Conservation (phyloP, 148 eudicot species). For the Spergularia bocconei region DNA sequence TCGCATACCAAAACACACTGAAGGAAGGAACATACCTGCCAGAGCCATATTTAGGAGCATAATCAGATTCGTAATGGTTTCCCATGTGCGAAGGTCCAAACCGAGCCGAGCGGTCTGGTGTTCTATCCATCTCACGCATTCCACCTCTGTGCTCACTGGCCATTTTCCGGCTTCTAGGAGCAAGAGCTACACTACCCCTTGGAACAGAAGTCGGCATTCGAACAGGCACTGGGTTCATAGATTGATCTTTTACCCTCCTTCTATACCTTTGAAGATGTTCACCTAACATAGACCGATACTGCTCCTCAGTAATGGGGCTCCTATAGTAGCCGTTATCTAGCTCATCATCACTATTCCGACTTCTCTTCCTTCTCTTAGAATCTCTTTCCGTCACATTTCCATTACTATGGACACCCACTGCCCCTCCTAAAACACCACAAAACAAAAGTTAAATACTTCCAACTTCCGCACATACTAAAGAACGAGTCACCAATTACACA, state of each 20-base stretch:
- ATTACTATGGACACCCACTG: conserved; percentile 49
- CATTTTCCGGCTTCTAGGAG: conserved; percentile 49
- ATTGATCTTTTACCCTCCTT: conserved; percentile 66
- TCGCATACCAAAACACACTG: background rate
- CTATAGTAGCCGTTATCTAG: conserved; percentile 51
- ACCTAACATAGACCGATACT: conserved; percentile 79
- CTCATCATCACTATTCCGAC: conserved; percentile 62
- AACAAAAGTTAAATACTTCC: background rate
- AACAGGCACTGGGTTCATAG: conserved; percentile 49
- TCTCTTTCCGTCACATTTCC: conserved; percentile 60
- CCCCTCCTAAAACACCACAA: conserved; percentile 43
- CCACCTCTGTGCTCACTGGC: conserved; percentile 51
- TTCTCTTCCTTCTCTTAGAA: conserved; percentile 59
- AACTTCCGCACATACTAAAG: background rate
- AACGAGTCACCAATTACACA: background rate
- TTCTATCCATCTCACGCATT: conserved; percentile 48
- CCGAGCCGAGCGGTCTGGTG: conserved; percentile 41
- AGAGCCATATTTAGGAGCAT: conserved; percentile 45
- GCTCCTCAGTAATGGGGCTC: conserved; percentile 67
- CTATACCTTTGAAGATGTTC: conserved; percentile 85
- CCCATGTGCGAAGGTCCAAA: conserved; percentile 42
- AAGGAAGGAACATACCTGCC: conserved; percentile 54
- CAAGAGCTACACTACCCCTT: conserved; percentile 39
- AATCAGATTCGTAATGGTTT: conserved; percentile 46
- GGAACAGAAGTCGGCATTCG: conserved; percentile 41